phyloP scores from a whole-genome alignment of 768 basidiomycete genomes.

The Polyporus arcularius region DNA sequence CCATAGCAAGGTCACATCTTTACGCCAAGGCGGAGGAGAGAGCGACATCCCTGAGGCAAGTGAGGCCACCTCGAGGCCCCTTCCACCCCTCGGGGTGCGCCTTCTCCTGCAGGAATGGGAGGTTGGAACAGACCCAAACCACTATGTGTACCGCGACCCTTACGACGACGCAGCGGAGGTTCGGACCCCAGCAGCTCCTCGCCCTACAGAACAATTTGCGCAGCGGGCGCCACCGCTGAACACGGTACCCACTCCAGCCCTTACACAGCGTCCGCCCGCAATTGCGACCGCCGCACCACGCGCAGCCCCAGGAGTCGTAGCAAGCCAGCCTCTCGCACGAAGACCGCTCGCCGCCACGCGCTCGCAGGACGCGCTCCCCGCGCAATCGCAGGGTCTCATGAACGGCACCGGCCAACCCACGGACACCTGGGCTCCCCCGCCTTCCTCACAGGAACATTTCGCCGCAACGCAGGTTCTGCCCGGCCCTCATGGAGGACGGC shows the following conservation, averaged over 20 bases:
- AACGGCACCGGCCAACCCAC: constrained; percentile 24
- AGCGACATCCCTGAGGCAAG: neutral
- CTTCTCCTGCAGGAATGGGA: constrained; percentile 72
- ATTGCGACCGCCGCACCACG: constrained; percentile 32
- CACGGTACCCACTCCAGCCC: neutral
- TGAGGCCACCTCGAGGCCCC: constrained; percentile 7
- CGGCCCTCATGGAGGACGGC: constrained; percentile 70
- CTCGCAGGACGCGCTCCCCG: constrained; percentile 6
- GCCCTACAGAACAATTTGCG: constrained; percentile 1
- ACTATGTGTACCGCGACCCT: constrained; percentile 56
- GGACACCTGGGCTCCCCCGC: constrained; percentile 6
- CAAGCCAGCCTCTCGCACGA: constrained; percentile 15
- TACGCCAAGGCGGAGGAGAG: constrained; percentile 11
- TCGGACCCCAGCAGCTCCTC: neutral
- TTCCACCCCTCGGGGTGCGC: constrained; percentile 51
- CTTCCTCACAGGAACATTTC: constrained; percentile 45
- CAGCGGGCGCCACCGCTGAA: neutral
- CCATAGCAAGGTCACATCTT: constrained; percentile 30
- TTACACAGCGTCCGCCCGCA: constrained; percentile 42
- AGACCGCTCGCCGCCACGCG: constrained; percentile 23
- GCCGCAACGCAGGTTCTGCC: constrained; percentile 72
- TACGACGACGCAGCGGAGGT: constrained; percentile 37
- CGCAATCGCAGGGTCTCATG: neutral
- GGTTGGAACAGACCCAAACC: constrained; percentile 49
- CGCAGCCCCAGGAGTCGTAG: constrained; percentile 20